Evolutionary conservation across 176 grass and related monocot genomes (phyloP), one percentile per base, ranked within the genome.

Genomic region (Lolium rigidum): DNA sequence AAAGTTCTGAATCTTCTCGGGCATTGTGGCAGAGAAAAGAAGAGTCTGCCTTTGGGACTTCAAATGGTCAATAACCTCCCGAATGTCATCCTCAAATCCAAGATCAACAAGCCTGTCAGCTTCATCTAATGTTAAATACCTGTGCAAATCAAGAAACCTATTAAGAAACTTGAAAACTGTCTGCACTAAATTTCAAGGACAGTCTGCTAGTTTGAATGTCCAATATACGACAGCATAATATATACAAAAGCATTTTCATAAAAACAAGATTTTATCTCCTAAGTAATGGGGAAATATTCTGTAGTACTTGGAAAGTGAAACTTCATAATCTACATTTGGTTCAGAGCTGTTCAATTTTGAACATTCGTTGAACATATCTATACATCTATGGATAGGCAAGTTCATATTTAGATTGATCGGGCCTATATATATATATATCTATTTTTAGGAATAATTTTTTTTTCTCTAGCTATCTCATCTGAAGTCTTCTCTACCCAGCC

Each of bases 1-100:
- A 39, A 98, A 98, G 49, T 80, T 98, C 61, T 94, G 93, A 66
- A 98, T 98, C 84, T 98, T 98, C 86, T 94, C 94, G 14, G 96
- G 93, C 96, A 98, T 98, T 22, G 97, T 98, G 26, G 97, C 97
- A 77, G 93, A 95, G 73, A 98, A 98, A 37, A 98, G 94, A 68
- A 98, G 82, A 22, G 94, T 98, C 80, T 98, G 97, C 43, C 97
- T 92, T 87, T 95, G 97, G 41, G 89, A 79, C 83, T 96, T 98
- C 66, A 98, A 91, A 94, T 98, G 94, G 82, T 98, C 94, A 9
- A 98, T 91, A 80, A 98, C 86, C 81, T 96, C 97, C n/a, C 94
- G 87, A 26, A 96, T 98, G 52, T 98, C 97, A 76, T 98, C 97
- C 87, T 98, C 97, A 80, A 98, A 96, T 41, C 94, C 97, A 79